Conservation (phyloP, 78 protist genomes). For the Guillardia theta region DNA sequence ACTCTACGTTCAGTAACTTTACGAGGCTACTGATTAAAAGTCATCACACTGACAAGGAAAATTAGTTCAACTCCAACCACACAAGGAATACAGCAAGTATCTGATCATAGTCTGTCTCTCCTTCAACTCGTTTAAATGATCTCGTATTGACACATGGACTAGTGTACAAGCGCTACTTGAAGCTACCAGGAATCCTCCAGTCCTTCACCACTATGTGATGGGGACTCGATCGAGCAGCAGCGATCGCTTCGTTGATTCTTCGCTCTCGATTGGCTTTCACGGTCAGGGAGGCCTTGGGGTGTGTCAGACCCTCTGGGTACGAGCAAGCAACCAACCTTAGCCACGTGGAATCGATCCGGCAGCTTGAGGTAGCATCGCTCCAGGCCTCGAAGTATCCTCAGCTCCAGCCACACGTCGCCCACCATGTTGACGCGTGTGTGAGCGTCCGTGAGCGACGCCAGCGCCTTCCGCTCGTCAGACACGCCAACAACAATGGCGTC, state of each 20-base stretch:
- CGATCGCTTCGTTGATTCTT: neutral
- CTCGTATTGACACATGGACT: no score
- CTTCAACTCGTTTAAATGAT: no score
- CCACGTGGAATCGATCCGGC: neutral
- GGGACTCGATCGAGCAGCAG: neutral
- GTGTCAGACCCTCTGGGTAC: neutral
- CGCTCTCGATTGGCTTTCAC: neutral
- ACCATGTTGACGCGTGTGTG: neutral
- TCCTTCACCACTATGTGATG: no score
- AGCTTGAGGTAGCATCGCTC: neutral
- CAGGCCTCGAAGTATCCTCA: neutral
- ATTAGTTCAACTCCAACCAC: no score
- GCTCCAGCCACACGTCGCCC: neutral
- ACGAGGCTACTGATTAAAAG: no score
- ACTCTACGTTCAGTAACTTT: no score
- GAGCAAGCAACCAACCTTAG: neutral
- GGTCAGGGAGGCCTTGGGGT: neutral
- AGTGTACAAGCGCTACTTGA: no score
- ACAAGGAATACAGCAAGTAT: no score
- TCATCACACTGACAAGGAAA: no score
- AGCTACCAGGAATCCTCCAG: no score
- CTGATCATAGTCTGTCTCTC: no score
- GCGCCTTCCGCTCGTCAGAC: neutral
- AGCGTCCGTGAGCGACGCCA: neutral
- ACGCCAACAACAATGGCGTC: no score